These are phyloP conservation scores for Monosporascus sp. DNA, from an alignment of 2,329 filamentous ascomycete species.

Conservation along the genomic window DNA sequence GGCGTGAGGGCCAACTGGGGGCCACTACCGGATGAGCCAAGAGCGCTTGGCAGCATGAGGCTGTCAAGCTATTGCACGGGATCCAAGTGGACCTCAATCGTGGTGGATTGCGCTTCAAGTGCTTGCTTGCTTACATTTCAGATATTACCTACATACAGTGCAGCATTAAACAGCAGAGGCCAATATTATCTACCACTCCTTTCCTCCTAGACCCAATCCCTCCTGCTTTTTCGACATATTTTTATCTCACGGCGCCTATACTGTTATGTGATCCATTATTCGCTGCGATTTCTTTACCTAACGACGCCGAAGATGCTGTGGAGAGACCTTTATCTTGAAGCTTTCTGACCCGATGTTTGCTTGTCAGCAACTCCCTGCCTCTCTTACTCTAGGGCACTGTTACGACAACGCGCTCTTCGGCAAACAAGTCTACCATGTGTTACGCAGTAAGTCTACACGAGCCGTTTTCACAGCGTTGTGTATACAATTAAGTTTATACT, in stretches of 20 bases:
- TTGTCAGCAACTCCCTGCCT: neutral
- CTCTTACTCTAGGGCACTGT: neutral
- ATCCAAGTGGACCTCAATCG: neutral
- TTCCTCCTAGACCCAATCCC: no score
- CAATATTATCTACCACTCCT: neutral
- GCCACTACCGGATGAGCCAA: neutral
- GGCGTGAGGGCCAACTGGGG: neutral
- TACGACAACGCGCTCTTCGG: neutral
- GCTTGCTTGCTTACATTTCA: neutral
- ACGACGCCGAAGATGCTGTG: neutral
- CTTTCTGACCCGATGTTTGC: neutral
- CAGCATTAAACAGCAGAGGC: neutral
- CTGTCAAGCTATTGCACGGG: neutral
- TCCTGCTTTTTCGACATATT: no score
- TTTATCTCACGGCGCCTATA: no score
- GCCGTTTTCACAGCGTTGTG: neutral
- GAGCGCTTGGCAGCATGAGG: neutral
- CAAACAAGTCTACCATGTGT: neutral
- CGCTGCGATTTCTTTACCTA: neutral
- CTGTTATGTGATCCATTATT: neutral
- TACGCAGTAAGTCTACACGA: neutral
- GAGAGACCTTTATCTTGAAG: neutral
- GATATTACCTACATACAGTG: neutral
- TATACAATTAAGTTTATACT: neutral
- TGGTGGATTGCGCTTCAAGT: neutral